A percentile compares a stretch with the other conserved stretches of the same genome.
These are phyloP conservation scores for Pyrenophora tritici-repentis DNA, from an alignment of 2,329 filamentous ascomycete genomes.

Conservation along the genomic window DNA sequence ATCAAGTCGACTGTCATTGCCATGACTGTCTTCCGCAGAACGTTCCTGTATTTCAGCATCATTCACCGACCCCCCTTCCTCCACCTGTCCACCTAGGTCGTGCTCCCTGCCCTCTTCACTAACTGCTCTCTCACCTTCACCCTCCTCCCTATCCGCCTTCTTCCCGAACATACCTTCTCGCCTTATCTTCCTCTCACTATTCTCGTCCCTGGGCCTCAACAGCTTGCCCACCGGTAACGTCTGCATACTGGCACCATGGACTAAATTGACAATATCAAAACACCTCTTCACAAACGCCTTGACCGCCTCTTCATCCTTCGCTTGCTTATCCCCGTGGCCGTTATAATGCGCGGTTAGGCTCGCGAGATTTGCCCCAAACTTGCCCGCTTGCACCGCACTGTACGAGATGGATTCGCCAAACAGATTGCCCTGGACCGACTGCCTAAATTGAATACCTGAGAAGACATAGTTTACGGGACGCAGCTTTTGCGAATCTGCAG, in stretches of 20 bases:
- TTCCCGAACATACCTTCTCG: neutral
- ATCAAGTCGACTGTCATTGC: too few species aligned
- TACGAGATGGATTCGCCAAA: conserved; percentile 18
- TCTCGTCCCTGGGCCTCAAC: conserved; percentile 15
- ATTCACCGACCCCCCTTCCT: neutral
- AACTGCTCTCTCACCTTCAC: neutral
- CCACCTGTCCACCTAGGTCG: neutral
- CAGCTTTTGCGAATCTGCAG: conserved; percentile 12
- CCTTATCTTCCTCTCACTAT: conserved; percentile 20
- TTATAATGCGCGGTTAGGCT: conserved; percentile 23
- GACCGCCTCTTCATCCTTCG: conserved; percentile 13
- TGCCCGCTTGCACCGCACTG: conserved; percentile 35
- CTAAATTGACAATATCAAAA: conserved; percentile 25
- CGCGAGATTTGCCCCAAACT: conserved; percentile 32
- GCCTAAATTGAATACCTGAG: conserved; percentile 35
- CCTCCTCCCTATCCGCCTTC: neutral
- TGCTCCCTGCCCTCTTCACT: too few species aligned
- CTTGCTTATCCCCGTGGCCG: neutral
- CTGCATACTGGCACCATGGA: conserved; percentile 27
- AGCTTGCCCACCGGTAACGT: conserved; percentile 18
- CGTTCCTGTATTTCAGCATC: neutral
- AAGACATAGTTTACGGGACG: conserved; percentile 34
- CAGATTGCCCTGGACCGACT: conserved; percentile 26
- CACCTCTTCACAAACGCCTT: conserved; percentile 25
- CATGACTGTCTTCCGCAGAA: neutral